Evolutionary conservation across 352 stramenopile species (phyloP).

Genomic region (Globisporangium spiculum): DNA sequence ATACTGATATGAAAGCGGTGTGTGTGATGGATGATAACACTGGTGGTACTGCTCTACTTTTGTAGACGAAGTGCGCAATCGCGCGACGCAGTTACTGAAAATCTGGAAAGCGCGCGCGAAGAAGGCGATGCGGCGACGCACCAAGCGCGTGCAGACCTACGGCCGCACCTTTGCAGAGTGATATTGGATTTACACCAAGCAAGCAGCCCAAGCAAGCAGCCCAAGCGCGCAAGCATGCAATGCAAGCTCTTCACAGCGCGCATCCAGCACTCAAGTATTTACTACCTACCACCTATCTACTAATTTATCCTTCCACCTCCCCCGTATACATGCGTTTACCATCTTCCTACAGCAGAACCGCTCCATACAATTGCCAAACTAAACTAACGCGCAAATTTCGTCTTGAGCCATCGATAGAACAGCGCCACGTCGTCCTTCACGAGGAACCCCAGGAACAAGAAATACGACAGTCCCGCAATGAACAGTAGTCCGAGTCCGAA

Average conservation of each 20-base stretch:
- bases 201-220: no score
- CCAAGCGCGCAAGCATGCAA: background rate
- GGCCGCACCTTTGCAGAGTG: slow-evolving; percentile 68
- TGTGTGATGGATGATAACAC: background rate
- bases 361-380: no score
- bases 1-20: background rate
- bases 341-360: no score
- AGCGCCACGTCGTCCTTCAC: slow-evolving; percentile 36
- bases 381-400: background rate
- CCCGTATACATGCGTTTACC: background rate
- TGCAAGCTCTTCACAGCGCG: background rate
- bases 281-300: background rate
- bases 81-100: slow-evolving; percentile 41
- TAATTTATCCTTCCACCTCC: slow-evolving; percentile 10
- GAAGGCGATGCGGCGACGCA: slow-evolving; percentile 54
- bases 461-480: slow-evolving; percentile 47
- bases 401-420: slow-evolving; percentile 29
- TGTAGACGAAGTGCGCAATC: slow-evolving; percentile 34
- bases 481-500: slow-evolving; percentile 31
- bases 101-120: slow-evolving; percentile 72
- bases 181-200: slow-evolving; percentile 9
- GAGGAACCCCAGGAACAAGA: slow-evolving; percentile 73
- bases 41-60: background rate
- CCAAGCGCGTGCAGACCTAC: slow-evolving; percentile 60
- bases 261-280: background rate